Conservation (phyloP, 495 filamentous ascomycete genomes). For the Lophiotrema nucula region DNA sequence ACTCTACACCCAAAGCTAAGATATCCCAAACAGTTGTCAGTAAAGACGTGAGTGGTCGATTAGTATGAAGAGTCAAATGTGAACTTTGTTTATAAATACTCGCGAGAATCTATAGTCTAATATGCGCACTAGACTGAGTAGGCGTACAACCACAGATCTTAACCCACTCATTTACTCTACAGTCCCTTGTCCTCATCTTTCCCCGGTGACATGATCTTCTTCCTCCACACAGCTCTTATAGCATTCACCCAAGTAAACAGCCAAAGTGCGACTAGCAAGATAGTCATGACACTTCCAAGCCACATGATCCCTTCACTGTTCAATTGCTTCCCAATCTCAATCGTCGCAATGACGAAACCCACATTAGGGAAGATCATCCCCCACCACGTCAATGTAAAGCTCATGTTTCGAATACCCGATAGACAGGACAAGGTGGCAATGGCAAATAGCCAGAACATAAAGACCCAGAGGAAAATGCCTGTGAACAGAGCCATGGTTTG, state of each 20-base stretch:
- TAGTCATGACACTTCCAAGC: constrained; percentile 53
- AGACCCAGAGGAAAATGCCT: constrained; percentile 65
- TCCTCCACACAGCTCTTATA: constrained; percentile 45
- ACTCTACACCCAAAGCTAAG: too few relatives aligned
- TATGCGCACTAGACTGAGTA: too few relatives aligned
- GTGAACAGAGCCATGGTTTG: constrained; percentile 51
- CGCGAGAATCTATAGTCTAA: too few relatives aligned
- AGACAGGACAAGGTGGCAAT: constrained; percentile 57
- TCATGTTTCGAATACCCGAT: constrained; percentile 50
- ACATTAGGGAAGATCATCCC: constrained; percentile 60
- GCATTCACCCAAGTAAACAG: constrained; percentile 53
- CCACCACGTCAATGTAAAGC: constrained; percentile 58
- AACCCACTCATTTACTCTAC: too few relatives aligned
- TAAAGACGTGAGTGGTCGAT: too few relatives aligned
- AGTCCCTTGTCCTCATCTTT: constrained; percentile 31
- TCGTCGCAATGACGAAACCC: constrained; percentile 49
- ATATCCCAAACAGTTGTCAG: too few relatives aligned
- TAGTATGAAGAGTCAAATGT: too few relatives aligned
- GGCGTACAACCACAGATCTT: too few relatives aligned
- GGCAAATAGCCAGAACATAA: constrained; percentile 72
- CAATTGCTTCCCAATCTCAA: constrained; percentile 47
- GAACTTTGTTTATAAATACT: too few relatives aligned
- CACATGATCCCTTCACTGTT: constrained; percentile 47
- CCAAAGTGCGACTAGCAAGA: constrained; percentile 57
- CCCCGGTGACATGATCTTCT: constrained; percentile 22